Conservation (phyloP, 2,329 filamentous ascomycete species). For the Penicillium sp. region DNA sequence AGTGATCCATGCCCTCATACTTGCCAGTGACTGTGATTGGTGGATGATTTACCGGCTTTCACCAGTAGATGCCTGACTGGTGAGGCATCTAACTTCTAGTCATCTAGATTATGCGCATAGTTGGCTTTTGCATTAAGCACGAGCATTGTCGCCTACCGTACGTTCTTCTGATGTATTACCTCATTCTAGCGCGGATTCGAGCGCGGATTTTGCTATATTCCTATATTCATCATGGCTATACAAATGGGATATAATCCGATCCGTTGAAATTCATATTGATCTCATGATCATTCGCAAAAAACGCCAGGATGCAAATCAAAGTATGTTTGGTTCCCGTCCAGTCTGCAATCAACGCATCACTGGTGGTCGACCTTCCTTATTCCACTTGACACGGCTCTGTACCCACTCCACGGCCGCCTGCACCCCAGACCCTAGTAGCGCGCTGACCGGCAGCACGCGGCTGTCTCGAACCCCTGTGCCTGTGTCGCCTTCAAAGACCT, state of each 20-base stretch:
- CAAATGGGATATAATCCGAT: not conserved
- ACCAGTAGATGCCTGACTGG: not conserved
- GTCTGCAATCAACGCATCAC: slow-evolving; percentile 72
- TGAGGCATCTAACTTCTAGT: not conserved
- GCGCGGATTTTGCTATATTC: not conserved
- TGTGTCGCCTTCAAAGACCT: slow-evolving; percentile 93
- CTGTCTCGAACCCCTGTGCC: slow-evolving; percentile 84
- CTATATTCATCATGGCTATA: not conserved
- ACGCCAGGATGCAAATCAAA: slow-evolving; percentile 21
- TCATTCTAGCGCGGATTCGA: not conserved
- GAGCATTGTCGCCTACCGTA: not conserved
- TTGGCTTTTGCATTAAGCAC: not conserved
- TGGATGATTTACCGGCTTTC: not conserved
- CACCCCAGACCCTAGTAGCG: slow-evolving; percentile 79
- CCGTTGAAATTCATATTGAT: not conserved
- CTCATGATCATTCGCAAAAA: slow-evolving; percentile 4
- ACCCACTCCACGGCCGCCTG: slow-evolving; percentile 97
- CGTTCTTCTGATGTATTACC: not conserved
- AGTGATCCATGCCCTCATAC: no score
- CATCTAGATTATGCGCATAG: not conserved
- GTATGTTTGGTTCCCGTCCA: slow-evolving; percentile 4
- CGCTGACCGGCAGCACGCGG: slow-evolving; percentile 85
- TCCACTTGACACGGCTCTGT: slow-evolving; percentile 88
- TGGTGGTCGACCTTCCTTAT: slow-evolving; percentile 87
- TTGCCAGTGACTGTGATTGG: not conserved